Base-by-base conservation (phyloP, 768 basidiomycete genomes). In the Tubosaeta sp. region DNA sequence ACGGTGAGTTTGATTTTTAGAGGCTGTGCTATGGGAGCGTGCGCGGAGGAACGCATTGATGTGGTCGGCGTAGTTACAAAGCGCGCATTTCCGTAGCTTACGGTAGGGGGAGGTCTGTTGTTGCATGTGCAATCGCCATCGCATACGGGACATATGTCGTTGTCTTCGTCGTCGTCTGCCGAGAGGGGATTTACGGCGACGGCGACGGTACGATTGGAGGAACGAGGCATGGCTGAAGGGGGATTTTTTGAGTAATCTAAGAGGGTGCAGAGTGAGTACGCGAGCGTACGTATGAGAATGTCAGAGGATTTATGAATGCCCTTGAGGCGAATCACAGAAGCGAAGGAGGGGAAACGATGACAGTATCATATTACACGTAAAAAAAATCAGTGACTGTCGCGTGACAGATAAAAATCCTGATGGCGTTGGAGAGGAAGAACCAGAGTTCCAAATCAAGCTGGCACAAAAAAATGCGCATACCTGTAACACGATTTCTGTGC, bases 61-160 rank as follows among this genome's bases (percentile, higher is more conserved):
- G 68, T 61, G 64, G 69, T 69, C 48, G 73, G 61, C 62, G 74
- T 68, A 62, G 65, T 53, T 52, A 70, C 67, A 66, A 71, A 70
- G 51, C 66, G 70, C 58, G 68, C 68, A 70, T 58, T 59, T 70
- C 73, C 74, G 54, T 59, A 52, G 54, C 45, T 43, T 42, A 52
- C 57, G 50, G 56, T 62, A 58, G 66, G 72, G 54, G 64, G 69
- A 47, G 66, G 54, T 60, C 70, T 74, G 75, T 77, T 82, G 68
- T 69, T 54, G 77, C 89, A 91, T 29, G 86, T 91, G 76, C 89
- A 92, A 65, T 88, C 84, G 65, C 86, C 85, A 76, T 91, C 90
- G 87, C 89, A 92, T 58, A 91, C 88, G 8, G 88, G 89, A 70
- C 89, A 92, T 51, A 91, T 89, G 68, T 90, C 85, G 81, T 82